phyloP scores from a whole-genome alignment of 306 rosid genomes.

The Adenanthera pavonina region DNA sequence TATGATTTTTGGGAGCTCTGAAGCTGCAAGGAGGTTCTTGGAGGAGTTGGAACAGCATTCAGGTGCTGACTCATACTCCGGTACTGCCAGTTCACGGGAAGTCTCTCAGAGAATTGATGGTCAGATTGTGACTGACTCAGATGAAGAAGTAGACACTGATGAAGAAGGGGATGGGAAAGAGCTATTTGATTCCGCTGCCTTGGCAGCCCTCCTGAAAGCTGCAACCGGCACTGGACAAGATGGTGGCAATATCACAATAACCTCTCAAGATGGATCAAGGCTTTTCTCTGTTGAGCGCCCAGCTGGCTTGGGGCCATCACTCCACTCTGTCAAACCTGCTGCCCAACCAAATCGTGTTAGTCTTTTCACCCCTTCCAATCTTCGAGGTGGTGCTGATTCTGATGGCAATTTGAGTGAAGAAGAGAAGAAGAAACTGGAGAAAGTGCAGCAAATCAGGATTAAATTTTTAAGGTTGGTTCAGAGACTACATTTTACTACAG shows the following conservation, averaged over 20 bases:
- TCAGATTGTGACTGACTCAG: constrained; percentile 85
- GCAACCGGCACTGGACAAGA: constrained; percentile 80
- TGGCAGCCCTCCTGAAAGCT: constrained; percentile 94
- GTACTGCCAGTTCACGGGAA: constrained; percentile 61
- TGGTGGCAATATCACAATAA: constrained; percentile 75
- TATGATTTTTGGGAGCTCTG: constrained; percentile 69
- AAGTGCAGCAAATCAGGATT: constrained; percentile 76
- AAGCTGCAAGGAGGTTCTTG: constrained; percentile 65
- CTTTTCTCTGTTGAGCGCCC: constrained; percentile 98
- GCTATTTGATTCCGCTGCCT: constrained; percentile 89
- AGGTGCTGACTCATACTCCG: constrained; percentile 54
- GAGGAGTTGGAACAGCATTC: constrained; percentile 73
- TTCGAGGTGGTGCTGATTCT: constrained; percentile 50
- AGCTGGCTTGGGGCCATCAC: constrained; percentile 93
- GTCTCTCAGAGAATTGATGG: constrained; percentile 78
- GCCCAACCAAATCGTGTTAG: constrained; percentile 60
- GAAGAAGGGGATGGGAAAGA: constrained; percentile 89
- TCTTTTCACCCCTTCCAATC: constrained; percentile 57
- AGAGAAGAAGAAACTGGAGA: constrained; percentile 74
- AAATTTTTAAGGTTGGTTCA: constrained; percentile 80
- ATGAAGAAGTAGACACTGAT: constrained; percentile 84
- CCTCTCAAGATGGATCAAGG: constrained; percentile 86
- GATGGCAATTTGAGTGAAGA: constrained; percentile 73
- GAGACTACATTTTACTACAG: constrained; percentile 78
- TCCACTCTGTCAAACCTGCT: constrained; percentile 69